Percentiles rank a stretch among this genome's conserved stretches.
These are phyloP conservation scores for Pedinophyceae sp. DNA, from an alignment of 139 green algal genomes.

Conservation along the genomic window DNA sequence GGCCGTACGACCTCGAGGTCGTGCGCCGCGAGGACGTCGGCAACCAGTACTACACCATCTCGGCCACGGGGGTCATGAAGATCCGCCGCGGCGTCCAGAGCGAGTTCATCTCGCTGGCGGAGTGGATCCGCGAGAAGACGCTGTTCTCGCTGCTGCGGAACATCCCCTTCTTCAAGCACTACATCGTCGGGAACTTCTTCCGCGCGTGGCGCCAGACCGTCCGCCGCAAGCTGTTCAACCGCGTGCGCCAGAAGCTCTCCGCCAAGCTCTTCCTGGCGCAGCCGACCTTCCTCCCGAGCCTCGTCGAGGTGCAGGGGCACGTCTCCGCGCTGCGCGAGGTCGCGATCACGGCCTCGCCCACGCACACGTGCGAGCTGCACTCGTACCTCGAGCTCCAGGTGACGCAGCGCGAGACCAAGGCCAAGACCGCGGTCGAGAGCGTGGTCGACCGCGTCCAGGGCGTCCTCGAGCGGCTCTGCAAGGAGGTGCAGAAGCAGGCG, in stretches of 20 bases:
- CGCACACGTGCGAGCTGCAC: constrained; percentile 34
- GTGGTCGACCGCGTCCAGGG: constrained; percentile 51
- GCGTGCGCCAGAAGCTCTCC: constrained; percentile 26
- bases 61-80: constrained; percentile 47
- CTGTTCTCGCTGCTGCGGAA: constrained; percentile 43
- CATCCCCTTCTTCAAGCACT: constrained; percentile 58
- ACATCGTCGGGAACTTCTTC: constrained; percentile 41
- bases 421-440: constrained; percentile 38
- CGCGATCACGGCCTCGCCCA: constrained; percentile 16
- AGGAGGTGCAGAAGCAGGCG: constrained; percentile 42
- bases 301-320: constrained; percentile 32
- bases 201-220: constrained; percentile 44
- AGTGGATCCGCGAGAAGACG: constrained; percentile 53
- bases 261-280: constrained; percentile 51
- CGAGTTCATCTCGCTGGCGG: constrained; percentile 44
- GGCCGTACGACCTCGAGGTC: constrained; percentile 56
- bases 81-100: constrained; percentile 37
- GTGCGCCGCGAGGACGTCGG: constrained; percentile 24
- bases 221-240: constrained; percentile 37
- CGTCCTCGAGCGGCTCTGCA: constrained; percentile 45
- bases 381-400: constrained; percentile 37
- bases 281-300: constrained; percentile 35
- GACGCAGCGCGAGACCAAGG: constrained; percentile 37
- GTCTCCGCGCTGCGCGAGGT: no score
- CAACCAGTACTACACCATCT: constrained; percentile 59